Conservation (phyloP, 495 filamentous ascomycete species). For the Staphylotrichum tortipilum region DNA sequence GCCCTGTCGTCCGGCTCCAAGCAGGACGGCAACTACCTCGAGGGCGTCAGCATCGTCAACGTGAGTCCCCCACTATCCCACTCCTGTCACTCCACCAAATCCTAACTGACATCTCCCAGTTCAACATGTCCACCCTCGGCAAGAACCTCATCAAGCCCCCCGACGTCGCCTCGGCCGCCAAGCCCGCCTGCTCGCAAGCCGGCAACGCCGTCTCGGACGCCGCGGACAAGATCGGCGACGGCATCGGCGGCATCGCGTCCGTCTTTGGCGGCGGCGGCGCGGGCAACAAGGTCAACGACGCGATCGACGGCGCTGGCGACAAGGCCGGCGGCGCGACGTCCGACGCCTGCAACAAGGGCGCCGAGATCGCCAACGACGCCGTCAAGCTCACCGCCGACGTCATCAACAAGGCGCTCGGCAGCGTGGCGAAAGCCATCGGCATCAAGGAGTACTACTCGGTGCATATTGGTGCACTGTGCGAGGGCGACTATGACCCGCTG, state of each 20-base stretch:
- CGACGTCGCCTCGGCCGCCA: neutral
- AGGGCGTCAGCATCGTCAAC: slow-evolving; percentile 53
- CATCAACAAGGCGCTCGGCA: slow-evolving; percentile 28
- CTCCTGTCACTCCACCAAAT: too few species aligned
- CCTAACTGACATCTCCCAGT: slow-evolving; percentile 26
- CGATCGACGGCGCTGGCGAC: neutral
- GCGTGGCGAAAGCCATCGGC: slow-evolving; percentile 39
- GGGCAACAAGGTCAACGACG: neutral
- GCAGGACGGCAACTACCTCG: slow-evolving; percentile 48
- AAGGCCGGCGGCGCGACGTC: slow-evolving; percentile 17
- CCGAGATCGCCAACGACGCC: slow-evolving; percentile 24
- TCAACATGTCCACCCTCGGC: slow-evolving; percentile 57
- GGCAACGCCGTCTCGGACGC: neutral
- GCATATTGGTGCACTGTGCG: slow-evolving; percentile 61
- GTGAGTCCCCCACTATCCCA: too few species aligned
- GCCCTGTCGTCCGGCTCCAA: slow-evolving; percentile 61
- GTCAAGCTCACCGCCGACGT: slow-evolving; percentile 10
- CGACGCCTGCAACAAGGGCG: slow-evolving; percentile 21
- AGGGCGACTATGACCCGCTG: slow-evolving; percentile 48
- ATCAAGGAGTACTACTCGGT: slow-evolving; percentile 64
- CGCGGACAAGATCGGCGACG: neutral
- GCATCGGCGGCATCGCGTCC: slow-evolving; percentile 1
- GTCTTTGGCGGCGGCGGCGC: slow-evolving; percentile 18
- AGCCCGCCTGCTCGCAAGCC: slow-evolving; percentile 2
- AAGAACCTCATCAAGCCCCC: slow-evolving; percentile 33